Evolutionary conservation across 805 yeast genomes (phyloP).

Genomic region (Candida silvicultrix): DNA sequence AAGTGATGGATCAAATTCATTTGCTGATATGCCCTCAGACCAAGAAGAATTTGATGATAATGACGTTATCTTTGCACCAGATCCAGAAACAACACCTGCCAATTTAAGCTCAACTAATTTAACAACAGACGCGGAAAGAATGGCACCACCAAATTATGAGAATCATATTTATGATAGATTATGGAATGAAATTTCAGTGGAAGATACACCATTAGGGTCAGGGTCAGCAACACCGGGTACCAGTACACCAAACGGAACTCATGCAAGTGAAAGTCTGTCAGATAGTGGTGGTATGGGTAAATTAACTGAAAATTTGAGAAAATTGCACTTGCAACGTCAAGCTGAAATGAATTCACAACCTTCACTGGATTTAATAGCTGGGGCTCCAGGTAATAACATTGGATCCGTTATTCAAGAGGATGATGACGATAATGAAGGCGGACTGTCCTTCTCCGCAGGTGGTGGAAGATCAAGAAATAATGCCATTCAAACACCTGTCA

Average conservation of each 20-base stretch:
- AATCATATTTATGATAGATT: conserved; percentile 75
- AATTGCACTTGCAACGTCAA: conserved; percentile 43
- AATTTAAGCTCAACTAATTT: background rate
- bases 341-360: conserved; percentile 26
- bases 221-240: conserved; percentile 25
- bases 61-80: conserved; percentile 33
- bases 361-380: conserved; percentile 18
- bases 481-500: conserved; percentile 11
- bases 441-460: conserved; percentile 11
- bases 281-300: conserved; percentile 23
- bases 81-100: conserved; percentile 24
- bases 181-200: conserved; percentile 51
- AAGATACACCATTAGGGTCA: conserved; percentile 26
- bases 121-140: conserved; percentile 32
- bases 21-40: conserved; percentile 23
- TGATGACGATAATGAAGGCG: conserved; percentile 17
- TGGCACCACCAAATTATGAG: conserved; percentile 85
- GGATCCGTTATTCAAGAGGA: conserved; percentile 2
- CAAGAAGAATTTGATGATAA: conserved; percentile 25
- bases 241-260: conserved; percentile 15
- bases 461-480: conserved; percentile 1
- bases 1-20: conserved; percentile 12
- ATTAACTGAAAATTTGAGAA: conserved; percentile 47
- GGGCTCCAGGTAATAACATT: background rate
- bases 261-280: conserved; percentile 15